Base-by-base conservation (phyloP, 2,329 filamentous ascomycete species). In the Colletotrichum godetiae region DNA sequence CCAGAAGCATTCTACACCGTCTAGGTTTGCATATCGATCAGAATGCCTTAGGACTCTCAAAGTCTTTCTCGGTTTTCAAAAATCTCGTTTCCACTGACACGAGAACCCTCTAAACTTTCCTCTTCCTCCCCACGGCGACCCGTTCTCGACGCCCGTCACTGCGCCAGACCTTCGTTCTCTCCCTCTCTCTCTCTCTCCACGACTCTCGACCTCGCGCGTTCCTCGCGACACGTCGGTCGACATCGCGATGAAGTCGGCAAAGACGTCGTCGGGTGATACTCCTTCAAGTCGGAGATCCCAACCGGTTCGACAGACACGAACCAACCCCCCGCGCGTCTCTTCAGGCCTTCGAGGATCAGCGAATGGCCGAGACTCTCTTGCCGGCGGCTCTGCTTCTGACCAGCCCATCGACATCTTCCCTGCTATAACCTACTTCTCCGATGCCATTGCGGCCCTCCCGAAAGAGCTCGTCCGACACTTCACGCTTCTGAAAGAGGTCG, bases 391-490 rank as follows among this genome's bases (percentile, higher is more conserved):
- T 42, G 81, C 82, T 65, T 84, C 86, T 68, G 88, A 90, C 75
- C 89, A 91, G 78, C 88, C 89, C 78, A 91, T 92, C 85, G 89
- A 92, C 77, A 91, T 92, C 78, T 92, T 91, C 77, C 91, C 91
- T 57, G 91, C 88, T 67, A 88, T 92, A 76, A 92, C 89, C 12
- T 90, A 92, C 84, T 98, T 99, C 81, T 94, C 96, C 75, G 95
- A 98, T 82, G 92, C 95, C 75, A 95, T 98, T 80, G 92, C 95
- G 64, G 95, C 96, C 52, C 90, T 99, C 31, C 97, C 97, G 5
- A 95, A 95, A 82, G 97, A 99, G 85, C 94, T 98, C 63, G 95
- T 98, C 78, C 92, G 95, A 80, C 96, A 99, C 83, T 98, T 98
- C 78, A 98, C 96, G 42, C 89, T 98, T 69, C 88, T 99, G 77